A percentile compares a stretch with the other conserved stretches of the same genome.
Conservation (phyloP, 176 grass and related monocot genomes). For the Oryza glaberrima region DNA sequence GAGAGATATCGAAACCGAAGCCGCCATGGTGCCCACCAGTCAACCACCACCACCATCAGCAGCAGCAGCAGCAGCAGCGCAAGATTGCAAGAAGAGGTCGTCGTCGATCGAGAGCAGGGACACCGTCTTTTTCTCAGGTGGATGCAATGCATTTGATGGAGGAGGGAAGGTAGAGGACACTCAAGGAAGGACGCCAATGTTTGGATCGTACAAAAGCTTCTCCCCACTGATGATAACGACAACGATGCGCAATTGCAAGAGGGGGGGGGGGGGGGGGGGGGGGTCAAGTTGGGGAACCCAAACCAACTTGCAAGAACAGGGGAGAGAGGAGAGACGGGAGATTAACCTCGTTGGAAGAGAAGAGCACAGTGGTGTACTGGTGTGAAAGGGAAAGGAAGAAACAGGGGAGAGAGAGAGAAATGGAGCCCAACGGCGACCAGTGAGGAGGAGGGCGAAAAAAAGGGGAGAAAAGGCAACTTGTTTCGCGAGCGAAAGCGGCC, state of each 20-base stretch:
- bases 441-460: too few relatives aligned
- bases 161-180: not conserved
- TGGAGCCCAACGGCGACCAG: slow-evolving; percentile 32
- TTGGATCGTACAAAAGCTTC: too few relatives aligned
- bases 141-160: not conserved
- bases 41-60: not conserved
- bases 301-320: slow-evolving; percentile 32
- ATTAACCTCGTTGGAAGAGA: too few relatives aligned
- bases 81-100: not conserved
- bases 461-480: not conserved
- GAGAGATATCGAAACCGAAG: not conserved
- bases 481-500: not conserved
- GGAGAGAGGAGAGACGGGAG: not conserved
- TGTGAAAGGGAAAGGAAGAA: slow-evolving; percentile 16
- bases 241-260: not conserved
- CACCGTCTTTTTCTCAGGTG: not conserved
- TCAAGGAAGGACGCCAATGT: not conserved
- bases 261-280: not conserved
- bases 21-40: not conserved
- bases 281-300: slow-evolving; percentile 13
- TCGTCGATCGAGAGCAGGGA: too few relatives aligned
- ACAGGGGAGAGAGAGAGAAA: not conserved
- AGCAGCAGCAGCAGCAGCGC: too few relatives aligned
- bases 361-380: not conserved
- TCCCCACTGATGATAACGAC: not conserved